A percentile compares a stretch with the other conserved stretches of the same genome.
These are phyloP conservation scores for Sedum album DNA, from an alignment of 164 flowering plant genomes.

Conservation along the genomic window DNA sequence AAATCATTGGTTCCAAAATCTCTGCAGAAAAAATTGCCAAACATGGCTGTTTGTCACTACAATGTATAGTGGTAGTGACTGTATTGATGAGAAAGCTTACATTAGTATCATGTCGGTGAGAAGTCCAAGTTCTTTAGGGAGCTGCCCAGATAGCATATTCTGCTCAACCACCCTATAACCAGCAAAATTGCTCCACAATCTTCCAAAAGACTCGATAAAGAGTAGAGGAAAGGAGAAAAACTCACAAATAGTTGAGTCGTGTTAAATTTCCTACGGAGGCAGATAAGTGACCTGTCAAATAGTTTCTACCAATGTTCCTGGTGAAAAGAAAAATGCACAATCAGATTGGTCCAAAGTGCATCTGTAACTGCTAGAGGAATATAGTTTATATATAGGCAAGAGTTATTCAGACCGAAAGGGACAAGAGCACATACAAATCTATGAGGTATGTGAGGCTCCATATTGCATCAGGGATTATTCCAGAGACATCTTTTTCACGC, in stretches of 20 bases:
- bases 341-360: not conserved
- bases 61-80: not conserved
- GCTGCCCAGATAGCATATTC: constrained; percentile 32
- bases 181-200: not conserved
- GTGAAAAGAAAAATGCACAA: not conserved
- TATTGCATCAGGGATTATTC: not conserved
- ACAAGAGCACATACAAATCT: not conserved
- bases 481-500: not conserved
- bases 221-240: not conserved
- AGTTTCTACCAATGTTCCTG: not conserved
- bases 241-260: not conserved
- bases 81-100: constrained; percentile 21
- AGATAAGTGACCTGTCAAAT: constrained; percentile 1
- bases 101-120: constrained; percentile 33
- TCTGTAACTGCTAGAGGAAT: not conserved
- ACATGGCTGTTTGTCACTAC: not conserved
- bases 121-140: constrained; percentile 41
- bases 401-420: not conserved
- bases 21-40: constrained; percentile 11
- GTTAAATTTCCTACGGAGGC: constrained; percentile 1
- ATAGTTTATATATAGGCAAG: not conserved
- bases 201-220: not conserved
- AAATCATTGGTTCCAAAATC: constrained; percentile 26
- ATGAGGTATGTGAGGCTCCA: constrained; percentile 4
- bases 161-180: constrained; percentile 20